Base-by-base conservation (phyloP, 768 basidiomycete genomes). In the Mrakia frigida region DNA sequence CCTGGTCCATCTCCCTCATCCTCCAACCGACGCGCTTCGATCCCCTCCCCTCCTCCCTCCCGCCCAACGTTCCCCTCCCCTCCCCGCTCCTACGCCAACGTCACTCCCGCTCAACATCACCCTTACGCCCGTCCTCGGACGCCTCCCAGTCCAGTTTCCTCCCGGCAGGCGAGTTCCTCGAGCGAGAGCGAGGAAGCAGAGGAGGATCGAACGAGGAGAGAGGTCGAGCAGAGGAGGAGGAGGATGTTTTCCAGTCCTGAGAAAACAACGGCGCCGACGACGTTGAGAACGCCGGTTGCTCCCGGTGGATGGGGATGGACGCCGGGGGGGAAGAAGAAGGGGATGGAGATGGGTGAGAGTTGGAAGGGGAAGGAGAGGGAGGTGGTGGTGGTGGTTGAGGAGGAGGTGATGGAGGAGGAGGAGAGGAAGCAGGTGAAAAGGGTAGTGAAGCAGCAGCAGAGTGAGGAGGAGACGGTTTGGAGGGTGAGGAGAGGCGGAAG, bases 251-350 rank as follows among this genome's bases (percentile, higher is more conserved):
- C 25, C 7, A 68, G 65, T 68, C 65, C 65, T 9, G 65, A 39
- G 35, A 68, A 68, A n/a, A 11, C 61, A 18, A 31, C 28, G 3
- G 35, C 23, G 6, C 5, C 33, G 7, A 33, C 63, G 28, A 65
- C 13, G 18, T 7, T 37, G 33, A 35, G 59, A 6, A 74, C 73
- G 31, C 73, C 73, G 7, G 14, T 61, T 0, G 73, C 73, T 16
- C 73, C 73, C 25, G 73, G 73, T 0, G 73, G 61, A 4, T 74
- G 73, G 73, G 73, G 73, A 0, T 74, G 73, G 73, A 74, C 73
- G 43, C 61, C 73, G 31, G 73, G 61, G 3, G 73, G 73, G 60
- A 68, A 68, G 37, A 68, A 43, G 65, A 68, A 41, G 37, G 37
- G 21, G 21, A 2, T 18, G 33, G 23, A 18, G 65, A 68, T 39